Base-by-base conservation (phyloP, 257 asterid genomes). In the Gentiana macrophylla region DNA sequence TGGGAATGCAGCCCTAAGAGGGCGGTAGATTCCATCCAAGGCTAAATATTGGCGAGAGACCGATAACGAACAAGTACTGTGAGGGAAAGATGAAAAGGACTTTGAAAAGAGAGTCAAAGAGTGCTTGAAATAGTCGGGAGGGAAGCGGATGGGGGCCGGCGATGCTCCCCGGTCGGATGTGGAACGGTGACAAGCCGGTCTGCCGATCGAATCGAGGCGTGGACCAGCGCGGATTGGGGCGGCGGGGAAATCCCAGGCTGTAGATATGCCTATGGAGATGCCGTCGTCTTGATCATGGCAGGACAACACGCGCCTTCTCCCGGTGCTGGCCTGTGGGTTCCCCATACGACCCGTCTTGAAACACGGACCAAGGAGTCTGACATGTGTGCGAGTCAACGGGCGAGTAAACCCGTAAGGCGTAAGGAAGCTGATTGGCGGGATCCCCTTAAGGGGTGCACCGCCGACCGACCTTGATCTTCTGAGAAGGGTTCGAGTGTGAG, bases 71-170 rank as follows among this genome's bases (percentile, higher is more conserved):
- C 24, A 15, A 15, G 0, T 15, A 15, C 24, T 15, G 24, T 15
- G 24, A 15, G 24, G 24, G 24, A 15, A 15, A 15, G 24, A 15
- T 15, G 24, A 15, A 15, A 15, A 15, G 24, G 0, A 15, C 24
- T 15, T 15, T 15, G 24, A 15, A 15, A 15, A 15, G 67, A 70
- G 67, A 70, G 75, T 70, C 75, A 70, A 70, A 65, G 76, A 70
- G 76, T 70, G 72, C 72, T 70, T 70, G 77, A 74, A 74, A 70
- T 70, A 66, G 76, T 70, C 79, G 71, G 72, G 78, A 75, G 78
- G 74, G 78, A 71, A 75, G 81, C 78, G 81, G 78, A 75, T 75
- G 75, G 81, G 81, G 81, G 75, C 75, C 75, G 81, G 75, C 72
- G 73, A 62, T 75, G 75, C 67, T 68, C 57, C 78, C 78, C 77